A percentile compares a stretch with the other conserved stretches of the same genome.
These are phyloP conservation scores for Domatiomyces catenatus DNA, from an alignment of 2,329 filamentous ascomycete genomes.

Conservation along the genomic window DNA sequence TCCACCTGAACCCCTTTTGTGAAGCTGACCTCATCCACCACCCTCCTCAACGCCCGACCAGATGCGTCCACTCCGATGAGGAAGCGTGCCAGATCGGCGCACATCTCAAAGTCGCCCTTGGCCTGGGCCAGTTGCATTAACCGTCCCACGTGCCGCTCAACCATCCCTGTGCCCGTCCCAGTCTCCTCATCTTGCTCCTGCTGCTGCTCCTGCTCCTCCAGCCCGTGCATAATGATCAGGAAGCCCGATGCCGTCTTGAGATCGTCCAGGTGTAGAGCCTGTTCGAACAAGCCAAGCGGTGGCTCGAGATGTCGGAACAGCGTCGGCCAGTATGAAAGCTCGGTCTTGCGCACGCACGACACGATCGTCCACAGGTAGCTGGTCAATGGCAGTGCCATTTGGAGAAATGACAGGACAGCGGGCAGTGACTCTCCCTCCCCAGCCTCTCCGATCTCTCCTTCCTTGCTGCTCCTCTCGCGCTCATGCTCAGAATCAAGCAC, in stretches of 20 bases:
- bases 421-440: constrained; percentile 19
- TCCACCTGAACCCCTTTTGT: constrained; percentile 2
- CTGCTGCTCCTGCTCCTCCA: constrained; percentile 40
- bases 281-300: constrained; percentile 82
- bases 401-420: constrained; percentile 45
- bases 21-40: constrained; percentile 27
- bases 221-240: constrained; percentile 80
- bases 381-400: constrained; percentile 51
- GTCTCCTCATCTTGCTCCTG: constrained; percentile 36
- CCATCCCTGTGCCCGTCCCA: constrained; percentile 18
- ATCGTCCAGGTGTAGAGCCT: constrained; percentile 67
- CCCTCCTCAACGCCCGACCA: constrained; percentile 53
- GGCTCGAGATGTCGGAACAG: constrained; percentile 83
- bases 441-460: constrained; percentile 17
- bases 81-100: constrained; percentile 89
- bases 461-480: constrained; percentile 19
- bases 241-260: constrained; percentile 94
- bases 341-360: constrained; percentile 93
- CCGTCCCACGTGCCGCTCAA: constrained; percentile 48
- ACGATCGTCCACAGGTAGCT: constrained; percentile 88
- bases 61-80: constrained; percentile 80
- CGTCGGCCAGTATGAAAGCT: constrained; percentile 86
- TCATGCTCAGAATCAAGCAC: constrained; percentile 93
- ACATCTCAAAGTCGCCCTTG: constrained; percentile 86
- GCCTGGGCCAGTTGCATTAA: constrained; percentile 66